phyloP scores from a whole-genome alignment of 352 stramenopile species.

The Pythium sp. region DNA sequence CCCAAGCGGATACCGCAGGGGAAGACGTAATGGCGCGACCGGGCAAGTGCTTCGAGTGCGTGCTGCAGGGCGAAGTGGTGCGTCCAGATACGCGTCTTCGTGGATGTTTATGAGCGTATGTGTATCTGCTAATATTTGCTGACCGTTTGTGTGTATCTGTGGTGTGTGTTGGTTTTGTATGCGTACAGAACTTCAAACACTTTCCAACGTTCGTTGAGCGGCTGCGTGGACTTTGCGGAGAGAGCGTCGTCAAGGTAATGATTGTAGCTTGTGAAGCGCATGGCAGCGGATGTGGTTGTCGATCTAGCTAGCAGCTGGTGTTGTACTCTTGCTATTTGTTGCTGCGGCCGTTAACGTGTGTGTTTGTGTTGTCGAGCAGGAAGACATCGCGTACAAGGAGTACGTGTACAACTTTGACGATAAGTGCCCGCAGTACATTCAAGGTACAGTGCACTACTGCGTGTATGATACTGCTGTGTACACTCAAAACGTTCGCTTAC shows the following conservation, averaged over 20 bases:
- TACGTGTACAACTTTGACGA: slow-evolving; percentile 90
- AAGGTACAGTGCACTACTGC: slow-evolving; percentile 27
- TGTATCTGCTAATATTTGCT: not conserved
- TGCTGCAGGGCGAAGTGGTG: slow-evolving; percentile 81
- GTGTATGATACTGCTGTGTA: not conserved
- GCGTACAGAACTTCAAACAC: slow-evolving; percentile 71
- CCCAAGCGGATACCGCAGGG: not conserved
- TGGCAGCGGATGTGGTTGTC: not conserved
- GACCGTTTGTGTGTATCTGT: not conserved
- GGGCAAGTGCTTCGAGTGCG: slow-evolving; percentile 81
- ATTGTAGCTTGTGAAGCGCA: not conserved
- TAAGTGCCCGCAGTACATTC: slow-evolving; percentile 85
- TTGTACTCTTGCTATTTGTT: not conserved
- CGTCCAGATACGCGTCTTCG: slow-evolving; percentile 12
- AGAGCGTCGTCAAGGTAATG: slow-evolving; percentile 75
- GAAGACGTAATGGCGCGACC: slow-evolving; percentile 46
- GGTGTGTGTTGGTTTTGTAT: not conserved
- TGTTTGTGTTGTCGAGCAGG: slow-evolving; percentile 22
- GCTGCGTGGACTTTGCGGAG: slow-evolving; percentile 67
- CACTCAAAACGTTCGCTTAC: not conserved
- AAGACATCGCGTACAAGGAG: slow-evolving; percentile 87
- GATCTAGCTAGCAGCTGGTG: not conserved
- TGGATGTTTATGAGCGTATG: not conserved
- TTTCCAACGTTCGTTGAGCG: slow-evolving; percentile 82
- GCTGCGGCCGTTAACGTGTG: not conserved